Evolutionary conservation across 2,329 filamentous ascomycete genomes (phyloP).

Genomic region (Aureobasidium subglaciale): DNA sequence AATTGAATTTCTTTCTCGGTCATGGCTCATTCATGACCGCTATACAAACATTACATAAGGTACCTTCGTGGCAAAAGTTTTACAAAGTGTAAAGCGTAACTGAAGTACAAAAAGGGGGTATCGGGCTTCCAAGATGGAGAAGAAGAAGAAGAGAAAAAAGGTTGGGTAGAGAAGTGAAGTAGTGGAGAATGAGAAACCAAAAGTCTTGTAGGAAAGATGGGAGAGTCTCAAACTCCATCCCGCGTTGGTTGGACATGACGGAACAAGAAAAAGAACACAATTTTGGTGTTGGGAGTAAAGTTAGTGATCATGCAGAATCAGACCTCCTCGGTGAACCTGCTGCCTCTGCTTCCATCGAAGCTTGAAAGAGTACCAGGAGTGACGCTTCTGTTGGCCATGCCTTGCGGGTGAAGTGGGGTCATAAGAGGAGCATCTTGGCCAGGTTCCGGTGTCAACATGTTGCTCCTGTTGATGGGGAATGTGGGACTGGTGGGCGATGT

Average conservation of each 20-base stretch:
- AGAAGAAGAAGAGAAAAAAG: neutral
- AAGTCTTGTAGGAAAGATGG: neutral
- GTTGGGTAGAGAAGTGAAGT: neutral
- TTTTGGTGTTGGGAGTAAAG: neutral
- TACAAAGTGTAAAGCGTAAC: neutral
- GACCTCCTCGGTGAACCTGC: slow-evolving; percentile 25
- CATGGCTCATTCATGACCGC: slow-evolving; percentile 4
- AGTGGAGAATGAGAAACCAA: slow-evolving; percentile 3
- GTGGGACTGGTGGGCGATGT: slow-evolving; percentile 17
- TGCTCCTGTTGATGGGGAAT: slow-evolving; percentile 16
- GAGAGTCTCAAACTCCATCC: slow-evolving; percentile 1
- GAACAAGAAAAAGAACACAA: neutral
- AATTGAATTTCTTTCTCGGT: neutral
- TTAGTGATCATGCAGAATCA: slow-evolving; percentile 6
- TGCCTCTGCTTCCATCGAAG: slow-evolving; percentile 20
- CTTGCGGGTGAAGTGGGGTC: slow-evolving; percentile 16
- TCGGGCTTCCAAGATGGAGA: slow-evolving; percentile 4
- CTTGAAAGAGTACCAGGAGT: slow-evolving; percentile 20
- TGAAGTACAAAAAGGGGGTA: slow-evolving; percentile 11
- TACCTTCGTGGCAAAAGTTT: neutral
- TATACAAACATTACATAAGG: slow-evolving; percentile 12
- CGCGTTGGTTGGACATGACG: neutral
- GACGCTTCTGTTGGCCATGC: slow-evolving; percentile 18
- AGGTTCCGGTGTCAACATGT: neutral
- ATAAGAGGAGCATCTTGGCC: slow-evolving; percentile 8